Evolutionary conservation across 2,329 filamentous ascomycete genomes (phyloP).

Genomic region (Fonsecaea nubica): DNA sequence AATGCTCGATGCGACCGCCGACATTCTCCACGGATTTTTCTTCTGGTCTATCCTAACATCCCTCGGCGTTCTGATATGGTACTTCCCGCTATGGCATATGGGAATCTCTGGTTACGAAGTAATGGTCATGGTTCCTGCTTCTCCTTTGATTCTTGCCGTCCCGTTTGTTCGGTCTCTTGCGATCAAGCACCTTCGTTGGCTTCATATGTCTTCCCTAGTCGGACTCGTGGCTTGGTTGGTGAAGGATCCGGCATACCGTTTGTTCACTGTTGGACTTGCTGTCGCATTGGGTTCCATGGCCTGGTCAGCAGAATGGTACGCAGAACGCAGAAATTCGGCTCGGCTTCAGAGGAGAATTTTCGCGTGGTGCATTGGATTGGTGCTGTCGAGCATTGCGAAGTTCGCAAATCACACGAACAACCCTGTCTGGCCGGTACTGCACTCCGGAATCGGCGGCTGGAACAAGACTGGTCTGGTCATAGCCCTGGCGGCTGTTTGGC

Average conservation of each 20-base stretch:
- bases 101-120: constrained; percentile 96
- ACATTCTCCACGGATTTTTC: constrained; percentile 94
- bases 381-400: constrained; percentile 86
- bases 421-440: constrained; percentile 94
- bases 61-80: constrained; percentile 90
- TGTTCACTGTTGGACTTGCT: constrained; percentile 81
- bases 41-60: constrained; percentile 97
- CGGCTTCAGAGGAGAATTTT: constrained; percentile 82
- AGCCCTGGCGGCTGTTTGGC: constrained; percentile 75
- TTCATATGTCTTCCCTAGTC: constrained; percentile 77
- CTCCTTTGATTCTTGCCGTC: constrained; percentile 79
- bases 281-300: constrained; percentile 80
- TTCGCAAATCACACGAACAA: constrained; percentile 96
- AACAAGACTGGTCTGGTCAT: constrained; percentile 82
- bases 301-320: constrained; percentile 82
- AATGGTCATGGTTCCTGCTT: constrained; percentile 81
- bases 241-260: constrained; percentile 72
- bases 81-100: constrained; percentile 99
- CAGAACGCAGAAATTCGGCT: constrained; percentile 74
- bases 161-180: constrained; percentile 71
- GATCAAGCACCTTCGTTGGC: constrained; percentile 70
- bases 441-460: constrained; percentile 86
- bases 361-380: constrained; percentile 79
- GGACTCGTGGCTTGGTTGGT: constrained; percentile 83
- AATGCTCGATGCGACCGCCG: constrained; percentile 79